Evolutionary conservation across 78 protist species (phyloP).

Genomic region (Guillardia theta): DNA sequence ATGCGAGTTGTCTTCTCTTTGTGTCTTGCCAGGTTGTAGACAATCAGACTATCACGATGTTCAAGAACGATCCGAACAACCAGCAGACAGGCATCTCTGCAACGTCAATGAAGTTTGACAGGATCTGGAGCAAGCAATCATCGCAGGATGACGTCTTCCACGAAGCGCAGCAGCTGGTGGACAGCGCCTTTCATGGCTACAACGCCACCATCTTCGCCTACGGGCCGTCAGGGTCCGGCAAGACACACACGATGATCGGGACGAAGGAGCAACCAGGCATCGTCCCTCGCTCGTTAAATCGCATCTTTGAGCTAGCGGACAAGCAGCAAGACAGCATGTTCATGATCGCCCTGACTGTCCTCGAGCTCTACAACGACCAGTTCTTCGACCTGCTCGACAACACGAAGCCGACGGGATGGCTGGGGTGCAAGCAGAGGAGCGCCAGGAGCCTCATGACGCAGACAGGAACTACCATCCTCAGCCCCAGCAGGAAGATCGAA

Average conservation of each 20-base stretch:
- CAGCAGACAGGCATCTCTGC: too few relatives aligned
- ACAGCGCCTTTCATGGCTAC: neutral
- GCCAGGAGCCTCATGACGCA: too few relatives aligned
- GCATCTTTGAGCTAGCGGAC: neutral
- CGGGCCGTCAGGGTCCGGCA: constrained; percentile 34
- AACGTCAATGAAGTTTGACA: too few relatives aligned
- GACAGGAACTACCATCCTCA: too few relatives aligned
- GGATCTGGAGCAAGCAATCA: too few relatives aligned
- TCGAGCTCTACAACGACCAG: constrained; percentile 25
- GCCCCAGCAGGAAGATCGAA: neutral
- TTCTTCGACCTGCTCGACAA: neutral
- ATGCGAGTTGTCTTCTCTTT: too few relatives aligned
- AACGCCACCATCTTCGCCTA: neutral
- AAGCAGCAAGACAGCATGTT: neutral
- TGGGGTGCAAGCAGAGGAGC: neutral
- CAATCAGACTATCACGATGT: too few relatives aligned
- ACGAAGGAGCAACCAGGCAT: neutral
- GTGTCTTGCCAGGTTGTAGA: too few relatives aligned
- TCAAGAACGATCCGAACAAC: too few relatives aligned
- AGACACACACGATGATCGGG: constrained; percentile 28
- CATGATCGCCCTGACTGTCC: neutral
- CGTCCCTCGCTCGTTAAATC: neutral
- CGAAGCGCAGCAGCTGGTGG: neutral
- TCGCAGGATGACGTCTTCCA: constrained; percentile 21
- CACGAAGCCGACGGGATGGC: neutral